Evolutionary conservation across 228 moss, liverwort and hornwort species (phyloP).

Genomic region (Sphagnum fallax): DNA sequence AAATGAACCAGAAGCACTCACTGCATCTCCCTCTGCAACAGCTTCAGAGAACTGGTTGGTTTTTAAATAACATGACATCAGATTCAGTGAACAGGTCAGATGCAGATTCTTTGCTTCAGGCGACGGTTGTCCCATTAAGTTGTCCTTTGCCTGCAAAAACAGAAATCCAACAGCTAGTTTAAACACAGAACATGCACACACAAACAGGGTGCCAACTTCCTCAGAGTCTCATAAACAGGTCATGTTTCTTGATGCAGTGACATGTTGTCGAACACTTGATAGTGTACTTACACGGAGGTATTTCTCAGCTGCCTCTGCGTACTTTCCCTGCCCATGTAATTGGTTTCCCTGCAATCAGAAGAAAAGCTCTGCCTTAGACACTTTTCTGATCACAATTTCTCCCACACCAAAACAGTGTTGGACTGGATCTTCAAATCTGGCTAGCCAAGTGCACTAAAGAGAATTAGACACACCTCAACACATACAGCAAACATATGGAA

Average conservation of each 20-base stretch:
- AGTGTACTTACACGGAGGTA: slow-evolving; percentile 61
- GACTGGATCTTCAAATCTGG: too few species aligned
- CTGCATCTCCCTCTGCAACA: slow-evolving; percentile 70
- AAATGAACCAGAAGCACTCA: slow-evolving; percentile 7
- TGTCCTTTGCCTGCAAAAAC: slow-evolving; percentile 67
- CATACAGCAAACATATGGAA: too few species aligned
- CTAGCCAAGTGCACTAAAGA: too few species aligned
- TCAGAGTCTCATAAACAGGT: too few species aligned
- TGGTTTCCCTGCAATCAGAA: slow-evolving; percentile 67
- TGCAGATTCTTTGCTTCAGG: slow-evolving; percentile 67
- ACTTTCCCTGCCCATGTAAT: slow-evolving; percentile 73
- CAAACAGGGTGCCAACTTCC: neutral
- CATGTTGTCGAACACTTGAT: neutral
- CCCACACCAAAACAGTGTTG: too few species aligned
- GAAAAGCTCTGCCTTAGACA: neutral
- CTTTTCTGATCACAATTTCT: too few species aligned
- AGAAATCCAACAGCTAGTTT: neutral
- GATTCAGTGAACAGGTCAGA: slow-evolving; percentile 77
- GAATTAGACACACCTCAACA: too few species aligned
- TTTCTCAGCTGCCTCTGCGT: slow-evolving; percentile 86
- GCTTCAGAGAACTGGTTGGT: slow-evolving; percentile 69
- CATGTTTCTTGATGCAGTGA: too few species aligned
- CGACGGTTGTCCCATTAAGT: slow-evolving; percentile 49
- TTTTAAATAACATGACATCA: slow-evolving; percentile 97
- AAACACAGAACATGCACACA: neutral